Percentiles rank a stretch among this genome's conserved stretches.
Conservation (phyloP, 2,329 filamentous ascomycete species). For the Colletotrichum brevisporum region DNA sequence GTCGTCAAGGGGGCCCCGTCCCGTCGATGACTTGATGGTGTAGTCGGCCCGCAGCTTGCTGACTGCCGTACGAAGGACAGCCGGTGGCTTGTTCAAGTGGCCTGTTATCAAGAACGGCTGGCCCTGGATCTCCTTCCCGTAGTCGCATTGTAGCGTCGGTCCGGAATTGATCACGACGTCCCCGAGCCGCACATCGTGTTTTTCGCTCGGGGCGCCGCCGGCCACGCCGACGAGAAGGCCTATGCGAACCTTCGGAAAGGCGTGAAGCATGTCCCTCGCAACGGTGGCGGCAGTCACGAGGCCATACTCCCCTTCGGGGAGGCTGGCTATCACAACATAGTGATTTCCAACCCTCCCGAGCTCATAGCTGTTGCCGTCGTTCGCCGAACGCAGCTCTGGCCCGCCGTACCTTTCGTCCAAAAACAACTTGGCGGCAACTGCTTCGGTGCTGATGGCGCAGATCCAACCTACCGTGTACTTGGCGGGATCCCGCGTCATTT, state of each 20-base stretch:
- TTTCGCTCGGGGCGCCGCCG: conserved; percentile 51
- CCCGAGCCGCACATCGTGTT: conserved; percentile 51
- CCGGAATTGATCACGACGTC: conserved; percentile 39
- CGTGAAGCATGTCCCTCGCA: conserved; percentile 47
- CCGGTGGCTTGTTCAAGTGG: neutral
- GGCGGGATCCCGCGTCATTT: no score
- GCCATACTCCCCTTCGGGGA: conserved; percentile 39
- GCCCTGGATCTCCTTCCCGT: conserved; percentile 43
- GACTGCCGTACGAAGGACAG: no score
- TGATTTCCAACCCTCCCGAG: neutral
- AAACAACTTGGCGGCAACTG: neutral
- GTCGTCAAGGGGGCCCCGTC: no score
- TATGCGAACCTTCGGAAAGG: conserved; percentile 49
- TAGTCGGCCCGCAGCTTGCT: no score
- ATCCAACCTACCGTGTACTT: neutral
- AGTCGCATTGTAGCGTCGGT: conserved; percentile 47
- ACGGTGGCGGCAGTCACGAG: conserved; percentile 38
- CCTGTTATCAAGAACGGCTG: conserved; percentile 29
- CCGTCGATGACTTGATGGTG: no score
- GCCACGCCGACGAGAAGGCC: conserved; percentile 53
- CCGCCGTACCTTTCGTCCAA: neutral
- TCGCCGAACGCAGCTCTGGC: neutral
- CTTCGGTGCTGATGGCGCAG: neutral
- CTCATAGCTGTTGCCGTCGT: neutral
- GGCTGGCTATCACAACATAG: neutral